Evolutionary conservation across 1,284 basidiomycete species (phyloP).

Genomic region (Puccinia horiana): DNA sequence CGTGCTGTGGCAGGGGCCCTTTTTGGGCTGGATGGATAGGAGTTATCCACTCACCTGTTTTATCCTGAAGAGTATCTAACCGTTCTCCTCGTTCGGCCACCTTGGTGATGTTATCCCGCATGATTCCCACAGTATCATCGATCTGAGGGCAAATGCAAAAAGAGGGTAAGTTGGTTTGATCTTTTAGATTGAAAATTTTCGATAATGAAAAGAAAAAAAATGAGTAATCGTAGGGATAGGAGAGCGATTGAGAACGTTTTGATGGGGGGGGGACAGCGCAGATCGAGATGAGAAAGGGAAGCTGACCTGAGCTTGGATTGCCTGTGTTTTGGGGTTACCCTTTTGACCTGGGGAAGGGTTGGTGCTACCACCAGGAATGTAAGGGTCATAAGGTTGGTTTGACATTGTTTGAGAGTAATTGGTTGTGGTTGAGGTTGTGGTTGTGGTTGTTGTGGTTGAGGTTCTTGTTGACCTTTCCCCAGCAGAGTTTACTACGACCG

Average conservation of each 20-base stretch:
- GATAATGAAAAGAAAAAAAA: background rate
- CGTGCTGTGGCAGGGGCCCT: background rate
- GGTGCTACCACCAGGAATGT: constrained; percentile 75
- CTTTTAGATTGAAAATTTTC: background rate
- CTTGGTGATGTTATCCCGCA: constrained; percentile 96
- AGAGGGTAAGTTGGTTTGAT: background rate
- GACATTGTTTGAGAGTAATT: constrained; percentile 11
- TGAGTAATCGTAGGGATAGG: background rate
- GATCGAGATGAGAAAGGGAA: background rate
- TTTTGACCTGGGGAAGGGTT: constrained; percentile 20
- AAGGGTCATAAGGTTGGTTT: constrained; percentile 84
- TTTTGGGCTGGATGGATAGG: background rate
- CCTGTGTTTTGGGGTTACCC: constrained; percentile 68
- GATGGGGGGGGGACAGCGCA: background rate
- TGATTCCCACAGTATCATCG: constrained; percentile 90
- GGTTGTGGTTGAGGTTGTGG: background rate
- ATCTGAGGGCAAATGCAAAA: constrained; percentile 61
- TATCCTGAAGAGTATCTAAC: constrained; percentile 91
- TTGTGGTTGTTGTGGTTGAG: background rate
- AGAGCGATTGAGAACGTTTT: background rate
- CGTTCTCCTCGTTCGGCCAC: constrained; percentile 93
- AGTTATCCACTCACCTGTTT: constrained; percentile 74
- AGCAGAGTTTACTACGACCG: too few relatives aligned
- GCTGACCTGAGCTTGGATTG: constrained; percentile 75
- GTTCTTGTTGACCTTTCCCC: too few relatives aligned